A percentile compares a stretch with the other conserved stretches of the same genome.
Evolutionary conservation across 1,284 basidiomycete species (phyloP).

Genomic region (Inonotus obliquus): DNA sequence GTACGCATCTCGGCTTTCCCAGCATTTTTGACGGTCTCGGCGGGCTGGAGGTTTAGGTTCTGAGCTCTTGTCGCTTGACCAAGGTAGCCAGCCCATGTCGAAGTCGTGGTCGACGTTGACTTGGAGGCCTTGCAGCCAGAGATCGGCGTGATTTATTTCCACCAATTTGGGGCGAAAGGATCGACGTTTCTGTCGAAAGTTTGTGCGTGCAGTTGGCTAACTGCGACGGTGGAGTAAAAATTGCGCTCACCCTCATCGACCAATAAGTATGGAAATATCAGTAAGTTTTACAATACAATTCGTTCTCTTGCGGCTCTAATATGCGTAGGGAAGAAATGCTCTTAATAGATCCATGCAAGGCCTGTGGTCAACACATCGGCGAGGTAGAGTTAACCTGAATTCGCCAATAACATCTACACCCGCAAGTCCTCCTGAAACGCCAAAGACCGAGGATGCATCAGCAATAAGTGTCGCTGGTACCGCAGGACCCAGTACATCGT

Average conservation of each 20-base stretch:
- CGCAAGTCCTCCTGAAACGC: conserved; percentile 25
- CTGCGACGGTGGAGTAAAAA: neutral
- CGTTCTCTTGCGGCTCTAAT: neutral
- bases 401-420: conserved; percentile 26
- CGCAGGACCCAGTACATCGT: conserved; percentile 14
- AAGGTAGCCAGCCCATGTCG: conserved; percentile 15
- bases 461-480: conserved; percentile 15
- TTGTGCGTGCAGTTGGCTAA: too few species aligned
- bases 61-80: conserved; percentile 4
- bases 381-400: conserved; percentile 64
- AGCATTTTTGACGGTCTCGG: conserved; percentile 64
- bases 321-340: conserved; percentile 54
- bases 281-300: conserved; percentile 16
- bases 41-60: conserved; percentile 26
- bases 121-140: neutral
- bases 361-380: conserved; percentile 63
- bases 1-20: conserved; percentile 73
- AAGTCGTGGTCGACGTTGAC: neutral
- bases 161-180: neutral
- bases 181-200: neutral
- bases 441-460: conserved; percentile 28
- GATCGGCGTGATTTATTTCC: neutral
- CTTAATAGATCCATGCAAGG: conserved; percentile 75
- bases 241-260: neutral
- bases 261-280: conserved; percentile 18